Base-by-base conservation (phyloP, 257 asterid species). In the Solanum corneliomulleri region DNA sequence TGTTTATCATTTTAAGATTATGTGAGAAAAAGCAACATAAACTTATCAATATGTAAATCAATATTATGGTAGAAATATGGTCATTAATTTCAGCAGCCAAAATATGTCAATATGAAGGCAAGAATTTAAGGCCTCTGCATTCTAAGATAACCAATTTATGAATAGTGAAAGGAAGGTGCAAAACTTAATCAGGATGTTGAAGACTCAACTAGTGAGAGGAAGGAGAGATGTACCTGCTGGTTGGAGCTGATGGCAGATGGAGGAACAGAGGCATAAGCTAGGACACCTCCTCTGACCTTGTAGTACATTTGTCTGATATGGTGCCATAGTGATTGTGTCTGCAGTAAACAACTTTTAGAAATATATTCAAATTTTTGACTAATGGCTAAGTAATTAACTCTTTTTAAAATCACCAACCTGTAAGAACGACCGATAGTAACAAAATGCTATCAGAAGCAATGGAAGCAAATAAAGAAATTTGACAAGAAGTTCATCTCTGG, bases 381-480 rank as follows among this genome's bases (percentile, higher is more conserved):
- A 80, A 45, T 18, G 84, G 74, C 68, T 58, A 62, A 41, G 47
- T 88, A 56, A 69, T 13, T 21, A 90, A 56, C 86, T 45, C 70
- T 74, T 88, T 75, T 37, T 52, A 1, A 44, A 18, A 80, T 18
- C 69, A 85, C 93, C 88, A 82, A 96, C 99, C 98, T 94, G 98
- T 86, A 92, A 88, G 89, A 85, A 90, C 1, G 97, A 92, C 58
- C 94, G 98, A 72, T 97, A 94, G 89, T 93, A 95, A 90, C 94
- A 94, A 88, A 96, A 92, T 58, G 74, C 89, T 68, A 95, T 78
- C 88, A 96, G 84, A 47, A 91, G 87, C 7, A 95, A 69, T 7
- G 99, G 99, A 88, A 96, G 93, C 87, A 97, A 88, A 89, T 90
- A 89, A 84, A 95, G 99, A 88, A 94, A 89, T 86, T 90, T 92